Evolutionary conservation across 805 yeast species (phyloP), one percentile per base, ranked within the genome.

Genomic region (Sugiyamaella smithiae): DNA sequence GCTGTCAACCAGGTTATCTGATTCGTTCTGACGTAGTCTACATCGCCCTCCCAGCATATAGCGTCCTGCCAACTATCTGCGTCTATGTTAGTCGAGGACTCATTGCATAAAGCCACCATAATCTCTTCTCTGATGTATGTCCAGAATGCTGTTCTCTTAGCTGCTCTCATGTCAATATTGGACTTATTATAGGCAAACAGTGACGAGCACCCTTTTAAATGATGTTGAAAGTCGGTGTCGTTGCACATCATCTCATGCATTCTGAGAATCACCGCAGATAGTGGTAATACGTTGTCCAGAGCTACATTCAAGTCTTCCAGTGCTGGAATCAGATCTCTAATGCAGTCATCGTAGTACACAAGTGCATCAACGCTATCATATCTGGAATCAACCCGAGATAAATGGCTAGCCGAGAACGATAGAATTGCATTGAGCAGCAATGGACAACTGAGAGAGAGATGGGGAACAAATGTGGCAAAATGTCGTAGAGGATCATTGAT

Each of bases 101-200:
- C n/a, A 16, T 16, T 32, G n/a, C 14, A 16, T 7, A 32, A 16
- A 7, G 37, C 37, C 7, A 32, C 37, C 37, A 32, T 32, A 8
- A 32, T 32, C 17, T 32, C 37, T 14, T 32, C 37, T 32, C 37
- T 32, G n/a, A 32, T 16, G 17, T 32, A 32, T 7, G 37, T 14
- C 37, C 37, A 32, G 37, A 32, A 32, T 32, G 37, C 37, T 12
- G 37, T 32, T 32, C 37, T 32, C 19, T 32, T 32, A 16, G 37
- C 37, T 8, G 37, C n/a, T 16, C 37, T 9, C 37, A 32, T 32
- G n/a, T 32, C 37, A 16, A 32, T 32, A 14, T 32, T 32, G 17
- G 37, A 32, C n/a, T 32, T 32, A 32, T 32, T 32, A 32, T 8
- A 32, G 7, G n/a, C 19, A 16, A 32, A 32, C 19, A 32, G 17